Conservation (phyloP, 208 protist genomes). For the Leishmania mexicana region DNA sequence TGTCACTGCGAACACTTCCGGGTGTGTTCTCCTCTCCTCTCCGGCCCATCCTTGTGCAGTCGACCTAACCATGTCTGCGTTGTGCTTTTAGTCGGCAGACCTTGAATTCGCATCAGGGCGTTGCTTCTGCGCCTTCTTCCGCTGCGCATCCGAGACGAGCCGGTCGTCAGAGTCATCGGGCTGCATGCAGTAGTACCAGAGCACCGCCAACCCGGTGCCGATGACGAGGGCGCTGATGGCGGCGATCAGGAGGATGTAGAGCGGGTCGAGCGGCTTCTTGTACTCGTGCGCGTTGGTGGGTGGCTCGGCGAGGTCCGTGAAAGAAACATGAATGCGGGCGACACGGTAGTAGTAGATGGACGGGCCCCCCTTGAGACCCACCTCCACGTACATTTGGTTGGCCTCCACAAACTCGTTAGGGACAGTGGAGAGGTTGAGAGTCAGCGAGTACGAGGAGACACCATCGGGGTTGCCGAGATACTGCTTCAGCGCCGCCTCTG, state of each 20-base stretch:
- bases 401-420: conserved; percentile 41
- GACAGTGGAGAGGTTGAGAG: conserved; percentile 32
- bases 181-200: conserved; percentile 47
- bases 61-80: background rate
- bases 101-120: background rate
- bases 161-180: conserved; percentile 36
- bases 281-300: conserved; percentile 28
- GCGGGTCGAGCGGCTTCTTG: conserved; percentile 30
- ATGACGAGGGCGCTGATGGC: conserved; percentile 23
- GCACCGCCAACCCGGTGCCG: conserved; percentile 26
- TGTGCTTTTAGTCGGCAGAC: background rate
- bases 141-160: conserved; percentile 29
- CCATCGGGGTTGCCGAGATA: conserved; percentile 41
- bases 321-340: conserved; percentile 47
- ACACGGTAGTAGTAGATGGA: conserved; percentile 32
- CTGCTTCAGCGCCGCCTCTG: background rate
- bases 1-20: background rate
- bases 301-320: conserved; percentile 35
- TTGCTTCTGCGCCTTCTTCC: conserved; percentile 12
- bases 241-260: conserved; percentile 40
- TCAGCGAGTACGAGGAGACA: conserved; percentile 26
- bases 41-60: background rate
- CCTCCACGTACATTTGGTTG: conserved; percentile 60
- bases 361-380: conserved; percentile 30
- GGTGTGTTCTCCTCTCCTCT: background rate